A percentile compares a stretch with the other conserved stretches of the same genome.
These are phyloP conservation scores for Colletotrichum spinosum DNA, from an alignment of 2,329 filamentous ascomycete genomes.

Conservation along the genomic window DNA sequence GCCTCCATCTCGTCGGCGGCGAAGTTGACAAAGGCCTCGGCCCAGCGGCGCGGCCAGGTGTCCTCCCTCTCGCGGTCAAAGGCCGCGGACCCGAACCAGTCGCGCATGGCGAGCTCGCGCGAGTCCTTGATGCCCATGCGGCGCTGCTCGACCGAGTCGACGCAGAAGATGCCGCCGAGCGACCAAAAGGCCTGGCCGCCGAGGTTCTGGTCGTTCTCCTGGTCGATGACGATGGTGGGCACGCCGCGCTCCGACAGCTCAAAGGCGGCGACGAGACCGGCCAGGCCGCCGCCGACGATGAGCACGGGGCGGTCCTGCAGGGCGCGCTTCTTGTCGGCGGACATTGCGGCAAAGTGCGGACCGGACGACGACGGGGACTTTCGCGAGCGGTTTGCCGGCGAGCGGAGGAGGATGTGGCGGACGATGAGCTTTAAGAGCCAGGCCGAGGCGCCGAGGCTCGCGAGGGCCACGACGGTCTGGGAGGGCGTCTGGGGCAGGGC, in stretches of 20 bases:
- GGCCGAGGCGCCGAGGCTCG: constrained; percentile 27
- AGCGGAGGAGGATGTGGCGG: constrained; percentile 34
- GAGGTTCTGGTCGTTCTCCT: constrained; percentile 66
- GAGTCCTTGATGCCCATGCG: constrained; percentile 69
- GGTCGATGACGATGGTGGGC: constrained; percentile 66
- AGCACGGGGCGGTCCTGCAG: constrained; percentile 56
- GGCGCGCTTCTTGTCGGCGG: constrained; percentile 15
- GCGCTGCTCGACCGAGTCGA: constrained; percentile 67
- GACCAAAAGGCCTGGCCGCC: constrained; percentile 75
- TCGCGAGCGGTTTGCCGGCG: constrained; percentile 24
- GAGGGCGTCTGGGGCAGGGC: constrained; percentile 27
- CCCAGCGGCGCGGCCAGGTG: constrained; percentile 70
- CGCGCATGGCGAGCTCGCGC: constrained; percentile 66
- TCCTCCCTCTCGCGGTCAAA: constrained; percentile 70
- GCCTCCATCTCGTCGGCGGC: constrained; percentile 68
- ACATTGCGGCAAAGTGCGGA: constrained; percentile 29
- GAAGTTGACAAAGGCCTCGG: constrained; percentile 73
- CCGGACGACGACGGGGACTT: constrained; percentile 26
- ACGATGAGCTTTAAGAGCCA: constrained; percentile 35
- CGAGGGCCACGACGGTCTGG: constrained; percentile 32
- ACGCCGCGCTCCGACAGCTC: constrained; percentile 64
- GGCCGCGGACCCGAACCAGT: constrained; percentile 68
- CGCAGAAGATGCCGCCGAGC: constrained; percentile 70
- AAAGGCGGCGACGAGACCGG: constrained; percentile 70
- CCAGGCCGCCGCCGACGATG: constrained; percentile 67